Percentiles rank a stretch among this genome's conserved stretches.
phyloP scores from a whole-genome alignment of 352 stramenopile species.

The Phytophthora sp. region DNA sequence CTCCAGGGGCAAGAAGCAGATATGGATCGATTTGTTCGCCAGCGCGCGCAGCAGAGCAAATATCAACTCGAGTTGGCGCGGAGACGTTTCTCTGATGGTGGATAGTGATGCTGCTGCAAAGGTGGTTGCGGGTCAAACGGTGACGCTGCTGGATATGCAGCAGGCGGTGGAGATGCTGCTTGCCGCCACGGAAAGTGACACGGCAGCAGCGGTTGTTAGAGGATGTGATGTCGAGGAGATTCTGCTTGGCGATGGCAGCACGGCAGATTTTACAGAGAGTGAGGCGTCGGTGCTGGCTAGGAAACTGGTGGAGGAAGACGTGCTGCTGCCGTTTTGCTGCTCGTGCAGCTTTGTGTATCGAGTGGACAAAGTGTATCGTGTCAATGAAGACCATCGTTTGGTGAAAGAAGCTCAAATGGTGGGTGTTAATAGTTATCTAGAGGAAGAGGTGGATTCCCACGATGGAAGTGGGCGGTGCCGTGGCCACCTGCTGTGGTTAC shows the following conservation, averaged over 20 bases:
- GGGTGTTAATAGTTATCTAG: conserved; percentile 1
- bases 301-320: conserved; percentile 31
- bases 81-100: conserved; percentile 1
- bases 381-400: conserved; percentile 28
- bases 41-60: conserved; percentile 35
- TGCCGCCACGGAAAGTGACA: conserved; percentile 26
- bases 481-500: conserved; percentile 30
- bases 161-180: conserved; percentile 40
- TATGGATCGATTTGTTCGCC: conserved; percentile 61
- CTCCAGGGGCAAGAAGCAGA: conserved; percentile 50
- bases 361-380: conserved; percentile 39
- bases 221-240: conserved; percentile 40
- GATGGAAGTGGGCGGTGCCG: conserved; percentile 4
- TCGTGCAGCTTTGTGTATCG: conserved; percentile 35
- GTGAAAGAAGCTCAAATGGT: conserved; percentile 24
- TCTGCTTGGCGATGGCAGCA: conserved; percentile 23
- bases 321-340: conserved; percentile 42
- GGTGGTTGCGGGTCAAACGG: neutral
- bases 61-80: conserved; percentile 18
- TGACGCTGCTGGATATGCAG: conserved; percentile 22
- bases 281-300: conserved; percentile 6
- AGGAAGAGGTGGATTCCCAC: neutral
- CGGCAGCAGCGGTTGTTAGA: conserved; percentile 23
- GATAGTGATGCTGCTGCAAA: neutral
- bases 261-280: conserved; percentile 25